Conservation (phyloP, 192 early-diverging fungal genomes). For the Coemansia sp. region DNA sequence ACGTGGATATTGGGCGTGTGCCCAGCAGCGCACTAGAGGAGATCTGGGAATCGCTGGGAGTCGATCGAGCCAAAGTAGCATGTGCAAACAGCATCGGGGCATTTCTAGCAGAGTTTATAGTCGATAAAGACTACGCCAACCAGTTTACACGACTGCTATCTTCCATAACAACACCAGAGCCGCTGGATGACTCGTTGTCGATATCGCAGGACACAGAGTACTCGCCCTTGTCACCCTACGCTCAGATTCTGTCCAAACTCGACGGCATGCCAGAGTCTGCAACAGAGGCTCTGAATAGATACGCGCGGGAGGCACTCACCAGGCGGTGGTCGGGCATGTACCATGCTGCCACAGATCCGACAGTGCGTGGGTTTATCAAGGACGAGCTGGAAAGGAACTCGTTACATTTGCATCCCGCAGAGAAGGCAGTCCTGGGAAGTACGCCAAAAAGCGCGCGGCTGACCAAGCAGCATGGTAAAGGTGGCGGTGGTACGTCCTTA, state of each 20-base stretch:
- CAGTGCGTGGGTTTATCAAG: slow-evolving; percentile 14
- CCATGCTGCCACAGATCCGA: slow-evolving; percentile 4
- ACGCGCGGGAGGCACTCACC: slow-evolving; percentile 21
- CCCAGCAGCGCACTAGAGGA: neutral
- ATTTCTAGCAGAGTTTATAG: slow-evolving; percentile 38
- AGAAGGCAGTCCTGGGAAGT: too few relatives aligned
- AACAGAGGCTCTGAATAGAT: slow-evolving; percentile 20
- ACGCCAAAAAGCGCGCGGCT: too few relatives aligned
- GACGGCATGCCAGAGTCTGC: slow-evolving; percentile 11
- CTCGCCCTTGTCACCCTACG: slow-evolving; percentile 20
- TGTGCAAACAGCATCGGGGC: slow-evolving; percentile 22
- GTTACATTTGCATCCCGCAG: slow-evolving; percentile 2
- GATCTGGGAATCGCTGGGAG: slow-evolving; percentile 18
- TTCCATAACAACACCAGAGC: neutral
- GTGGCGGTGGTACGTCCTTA: neutral
- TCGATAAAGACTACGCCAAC: slow-evolving; percentile 8
- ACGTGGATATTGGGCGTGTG: slow-evolving; percentile 39
- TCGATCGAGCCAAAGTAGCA: slow-evolving; percentile 17
- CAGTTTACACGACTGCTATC: slow-evolving; percentile 9
- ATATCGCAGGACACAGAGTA: slow-evolving; percentile 21
- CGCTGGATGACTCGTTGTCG: slow-evolving; percentile 14
- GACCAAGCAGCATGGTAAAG: neutral
- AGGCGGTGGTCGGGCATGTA: slow-evolving; percentile 36
- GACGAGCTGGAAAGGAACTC: slow-evolving; percentile 4
- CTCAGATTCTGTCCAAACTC: slow-evolving; percentile 6